These are phyloP conservation scores for Leccinum sublutescens DNA, from an alignment of 768 basidiomycete species.

Conservation along the genomic window DNA sequence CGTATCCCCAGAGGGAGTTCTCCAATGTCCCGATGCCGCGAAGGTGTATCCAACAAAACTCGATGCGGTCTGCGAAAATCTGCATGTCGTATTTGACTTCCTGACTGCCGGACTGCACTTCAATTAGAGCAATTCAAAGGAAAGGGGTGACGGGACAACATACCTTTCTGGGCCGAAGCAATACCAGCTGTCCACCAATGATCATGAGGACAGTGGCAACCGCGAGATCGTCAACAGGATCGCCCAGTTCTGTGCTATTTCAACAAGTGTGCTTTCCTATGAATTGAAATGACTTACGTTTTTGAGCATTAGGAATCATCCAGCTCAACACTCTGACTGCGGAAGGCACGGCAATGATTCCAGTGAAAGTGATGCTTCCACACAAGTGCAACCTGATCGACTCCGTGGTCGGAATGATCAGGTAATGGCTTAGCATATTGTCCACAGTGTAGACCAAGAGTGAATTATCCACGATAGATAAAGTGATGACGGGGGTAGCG, in stretches of 20 bases:
- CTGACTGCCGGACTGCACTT: conserved; percentile 67
- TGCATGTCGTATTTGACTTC: conserved; percentile 98
- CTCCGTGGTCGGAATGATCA: conserved; percentile 82
- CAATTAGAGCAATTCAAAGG: not conserved
- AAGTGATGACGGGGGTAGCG: conserved; percentile 73
- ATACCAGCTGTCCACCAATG: conserved; percentile 85
- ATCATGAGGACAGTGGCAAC: conserved; percentile 96
- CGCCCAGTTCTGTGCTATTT: conserved; percentile 73
- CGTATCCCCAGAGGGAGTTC: conserved; percentile 97
- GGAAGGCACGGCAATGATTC: conserved; percentile 80
- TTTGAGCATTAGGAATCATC: conserved; percentile 94
- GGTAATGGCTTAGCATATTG: conserved; percentile 89
- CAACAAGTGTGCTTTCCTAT: conserved; percentile 4
- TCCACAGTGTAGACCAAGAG: conserved; percentile 92
- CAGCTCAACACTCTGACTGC: conserved; percentile 91
- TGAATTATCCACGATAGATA: conserved; percentile 94
- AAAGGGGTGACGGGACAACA: conserved; percentile 9
- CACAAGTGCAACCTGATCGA: conserved; percentile 86
- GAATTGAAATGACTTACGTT: conserved; percentile 55
- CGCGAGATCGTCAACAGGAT: conserved; percentile 88
- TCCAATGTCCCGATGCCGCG: conserved; percentile 90
- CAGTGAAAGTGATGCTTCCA: conserved; percentile 92
- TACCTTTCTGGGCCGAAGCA: conserved; percentile 88
- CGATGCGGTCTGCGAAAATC: conserved; percentile 93
- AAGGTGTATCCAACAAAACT: conserved; percentile 98